Evolutionary conservation across 73 alveolate species (phyloP), one percentile per base, ranked within the genome.

Genomic region (Blepharisma japonicum): DNA sequence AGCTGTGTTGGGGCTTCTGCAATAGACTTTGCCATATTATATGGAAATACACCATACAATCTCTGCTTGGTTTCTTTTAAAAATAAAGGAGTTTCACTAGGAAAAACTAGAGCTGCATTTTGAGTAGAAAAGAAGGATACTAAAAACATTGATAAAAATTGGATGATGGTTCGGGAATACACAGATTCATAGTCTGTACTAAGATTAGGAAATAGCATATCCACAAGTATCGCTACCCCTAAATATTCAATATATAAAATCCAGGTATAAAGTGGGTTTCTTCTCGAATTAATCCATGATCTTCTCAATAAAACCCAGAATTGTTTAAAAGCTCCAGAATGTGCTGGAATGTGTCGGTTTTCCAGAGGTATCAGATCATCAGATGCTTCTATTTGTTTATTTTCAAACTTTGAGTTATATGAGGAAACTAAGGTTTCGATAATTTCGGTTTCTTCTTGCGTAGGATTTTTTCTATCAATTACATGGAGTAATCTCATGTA

Each of bases 401-500:
- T 18, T 51, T 51, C 66, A 51, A 18, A 2, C 66, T 51, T 51
- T 51, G n/a, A 42, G 84, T 11, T 81, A 32, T 74, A 81, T 42
- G 83, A 54, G n/a, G 84, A 81, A 39, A 82, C 66, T 51, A 51
- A 18, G 0, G n/a, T 51, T 51, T 51, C 66, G 0, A 51, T 51
- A 18, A 4, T 51, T 51, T 51, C 66, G n/a, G 66, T 14, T 18
- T 51, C 66, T 51, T 51, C 66, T 51, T 11, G 66, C 2, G 66
- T 51, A 14, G 21, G 21, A 18, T 11, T 0, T 14, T 51, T 51
- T 51, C 66, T 51, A 4, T 51, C 21, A 11, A 14, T 4, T 18
- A 51, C 27, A 18, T 51, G 66, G 21, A 83, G 55, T 5, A 78
- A 32, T 11, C 55, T 46, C 83, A 83, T 68, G 56, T n/a, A 83